Evolutionary conservation across 176 grass and related monocot species (phyloP).

Genomic region (Panicum miliaceum): DNA sequence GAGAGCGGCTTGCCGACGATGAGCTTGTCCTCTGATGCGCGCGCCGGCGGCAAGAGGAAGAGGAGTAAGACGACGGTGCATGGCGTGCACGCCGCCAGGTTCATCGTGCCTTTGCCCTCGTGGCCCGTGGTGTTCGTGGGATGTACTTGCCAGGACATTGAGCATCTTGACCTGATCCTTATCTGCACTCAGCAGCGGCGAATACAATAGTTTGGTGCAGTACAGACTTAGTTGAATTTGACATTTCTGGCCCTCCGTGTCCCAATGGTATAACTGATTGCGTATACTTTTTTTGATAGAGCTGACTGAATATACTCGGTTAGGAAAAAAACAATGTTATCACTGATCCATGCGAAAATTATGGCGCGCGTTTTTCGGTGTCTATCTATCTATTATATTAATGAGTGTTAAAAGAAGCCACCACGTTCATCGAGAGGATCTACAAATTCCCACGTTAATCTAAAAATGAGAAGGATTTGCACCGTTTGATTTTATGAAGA

Average conservation of each 20-base stretch:
- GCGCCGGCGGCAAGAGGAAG: neutral
- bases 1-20: slow-evolving; percentile 14
- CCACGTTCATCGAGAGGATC: too few species aligned
- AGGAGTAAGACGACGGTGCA: neutral
- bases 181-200: neutral
- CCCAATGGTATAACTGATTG: neutral
- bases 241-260: neutral
- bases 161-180: neutral
- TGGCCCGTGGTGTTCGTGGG: neutral
- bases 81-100: neutral
- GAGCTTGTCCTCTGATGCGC: slow-evolving; percentile 21
- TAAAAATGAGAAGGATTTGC: too few species aligned
- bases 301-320: neutral
- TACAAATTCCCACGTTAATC: too few species aligned
- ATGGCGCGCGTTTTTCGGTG: neutral
- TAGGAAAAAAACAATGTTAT: neutral
- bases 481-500: too few species aligned
- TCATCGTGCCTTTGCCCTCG: neutral
- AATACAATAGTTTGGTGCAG: neutral
- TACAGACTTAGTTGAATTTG: neutral
- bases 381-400: too few species aligned
- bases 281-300: neutral
- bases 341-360: neutral
- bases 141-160: neutral
- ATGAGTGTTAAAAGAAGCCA: too few species aligned